Evolutionary conservation across 371 early-diverging fungal species (phyloP), one percentile per base, ranked within the genome.

Genomic region (Gilbertella persicaria): DNA sequence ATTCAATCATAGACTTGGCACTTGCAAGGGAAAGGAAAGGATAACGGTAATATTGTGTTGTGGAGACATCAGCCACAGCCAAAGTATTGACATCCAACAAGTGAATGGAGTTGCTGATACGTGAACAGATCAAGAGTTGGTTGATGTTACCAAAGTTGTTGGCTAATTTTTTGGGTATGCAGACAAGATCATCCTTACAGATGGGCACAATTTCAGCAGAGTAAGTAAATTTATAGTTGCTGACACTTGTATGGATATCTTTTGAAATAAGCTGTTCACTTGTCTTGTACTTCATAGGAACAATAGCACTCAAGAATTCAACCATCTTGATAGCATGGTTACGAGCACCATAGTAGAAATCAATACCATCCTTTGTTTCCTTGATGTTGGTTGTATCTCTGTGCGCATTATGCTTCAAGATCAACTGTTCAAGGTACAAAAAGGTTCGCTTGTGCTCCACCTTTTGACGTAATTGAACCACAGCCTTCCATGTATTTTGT

Each of bases 381-480:
- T 98, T 97, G 69, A 99, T 99, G 72, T 99, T 99, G 53, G 90
- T 91, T 13, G 98, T 95, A 66, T 98, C 96, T 55, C 85, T 85
- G 82, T 98, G 97, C 6, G 95, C 96, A 55, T 91, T 90, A 78
- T 99, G 96, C 80, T 98, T 96, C 53, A 99, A 86, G 57, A 99
- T 98, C 58, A 99, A 73, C 73, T 99, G 99, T 78, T 99, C 99
- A 28, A 99, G 83, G 73, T 91, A 96, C 60, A 99, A 85, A 80
- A 99, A 98, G 5, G 99, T 99, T 62, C 96, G 85, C 81, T 97
- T 96, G 80, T 97, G 97, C 37, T 85, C 87, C 17, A 94, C 95
- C 81, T 97, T 98, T 79, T 99, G 99, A 54, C 99, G 90, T 21
- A 99, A 88, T 82, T 99, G 99, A 17, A 99, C 99, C 50, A 90